phyloP scores from a whole-genome alignment of 106 monocot species.

The Dendrobium huoshanense region DNA sequence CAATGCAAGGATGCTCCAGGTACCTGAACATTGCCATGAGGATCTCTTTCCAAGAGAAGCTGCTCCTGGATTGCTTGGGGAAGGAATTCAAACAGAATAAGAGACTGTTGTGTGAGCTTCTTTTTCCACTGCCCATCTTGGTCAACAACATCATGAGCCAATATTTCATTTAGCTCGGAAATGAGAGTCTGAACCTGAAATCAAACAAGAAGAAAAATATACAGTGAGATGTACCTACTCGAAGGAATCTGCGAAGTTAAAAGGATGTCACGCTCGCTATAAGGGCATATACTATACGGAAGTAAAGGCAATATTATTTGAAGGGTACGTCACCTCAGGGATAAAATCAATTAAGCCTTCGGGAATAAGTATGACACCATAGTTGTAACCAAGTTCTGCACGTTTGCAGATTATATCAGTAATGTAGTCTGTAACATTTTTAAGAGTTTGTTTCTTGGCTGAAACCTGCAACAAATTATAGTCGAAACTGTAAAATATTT shows the following conservation, averaged over 20 bases:
- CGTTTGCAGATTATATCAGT: conserved; percentile 94
- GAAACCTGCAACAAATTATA: conserved; percentile 58
- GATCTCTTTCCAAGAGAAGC: conserved; percentile 89
- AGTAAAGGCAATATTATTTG: not conserved
- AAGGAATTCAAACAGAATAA: conserved; percentile 69
- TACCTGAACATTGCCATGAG: conserved; percentile 98
- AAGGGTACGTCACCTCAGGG: conserved; percentile 60
- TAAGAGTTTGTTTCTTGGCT: conserved; percentile 77
- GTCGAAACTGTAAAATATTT: not conserved
- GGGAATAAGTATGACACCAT: conserved; percentile 96
- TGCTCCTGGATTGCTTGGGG: conserved; percentile 94
- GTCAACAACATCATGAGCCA: conserved; percentile 90
- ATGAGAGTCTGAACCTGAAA: conserved; percentile 93
- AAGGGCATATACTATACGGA: not conserved
- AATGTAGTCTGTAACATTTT: conserved; percentile 89
- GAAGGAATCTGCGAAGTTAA: not conserved
- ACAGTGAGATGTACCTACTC: not conserved
- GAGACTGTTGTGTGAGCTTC: conserved; percentile 65
- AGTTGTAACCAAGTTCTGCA: conserved; percentile 80
- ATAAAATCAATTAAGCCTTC: conserved; percentile 99
- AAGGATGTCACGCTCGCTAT: not conserved
- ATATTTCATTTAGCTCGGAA: conserved; percentile 87
- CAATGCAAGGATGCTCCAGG: not conserved
- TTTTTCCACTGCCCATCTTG: conserved; percentile 76
- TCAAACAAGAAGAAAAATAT: not conserved